Percentiles rank a stretch among this genome's conserved stretches.
phyloP scores from a whole-genome alignment of 2,329 filamentous ascomycete genomes.

The Phialophora tarda region DNA sequence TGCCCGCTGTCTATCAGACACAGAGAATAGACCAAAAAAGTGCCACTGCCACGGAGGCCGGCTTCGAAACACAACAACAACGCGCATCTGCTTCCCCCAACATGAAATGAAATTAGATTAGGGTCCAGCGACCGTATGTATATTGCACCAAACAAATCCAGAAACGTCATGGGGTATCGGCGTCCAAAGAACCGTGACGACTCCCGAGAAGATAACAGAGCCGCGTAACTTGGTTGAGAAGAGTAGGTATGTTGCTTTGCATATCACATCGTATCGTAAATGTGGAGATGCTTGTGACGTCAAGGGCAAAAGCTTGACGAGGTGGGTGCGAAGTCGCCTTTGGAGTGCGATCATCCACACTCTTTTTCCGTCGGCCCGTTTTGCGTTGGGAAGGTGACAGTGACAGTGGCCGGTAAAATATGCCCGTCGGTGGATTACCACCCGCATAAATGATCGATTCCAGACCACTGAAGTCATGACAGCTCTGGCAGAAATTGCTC shows the following conservation, averaged over 20 bases:
- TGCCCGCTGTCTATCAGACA: neutral
- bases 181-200: slow-evolving; percentile 17
- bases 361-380: neutral
- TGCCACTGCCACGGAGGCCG: neutral
- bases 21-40: neutral
- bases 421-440: neutral
- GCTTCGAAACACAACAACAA: neutral
- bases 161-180: slow-evolving; percentile 17
- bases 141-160: neutral
- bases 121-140: slow-evolving; percentile 2
- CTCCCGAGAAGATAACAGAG: slow-evolving; percentile 7
- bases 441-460: slow-evolving; percentile 8
- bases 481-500: neutral
- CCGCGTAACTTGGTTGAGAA: slow-evolving; percentile 1
- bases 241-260: slow-evolving; percentile 5
- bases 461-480: neutral
- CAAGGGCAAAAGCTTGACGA: slow-evolving; percentile 3
- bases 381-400: slow-evolving; percentile 14
- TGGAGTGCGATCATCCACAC: neutral
- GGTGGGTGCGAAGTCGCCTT: neutral
- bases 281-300: slow-evolving; percentile 20
- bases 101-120: neutral
- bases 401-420: neutral
- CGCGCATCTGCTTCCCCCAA: neutral
- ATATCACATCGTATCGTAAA: neutral